Base-by-base conservation (phyloP, 495 filamentous ascomycete species). In the Trichoderma reesei region DNA sequence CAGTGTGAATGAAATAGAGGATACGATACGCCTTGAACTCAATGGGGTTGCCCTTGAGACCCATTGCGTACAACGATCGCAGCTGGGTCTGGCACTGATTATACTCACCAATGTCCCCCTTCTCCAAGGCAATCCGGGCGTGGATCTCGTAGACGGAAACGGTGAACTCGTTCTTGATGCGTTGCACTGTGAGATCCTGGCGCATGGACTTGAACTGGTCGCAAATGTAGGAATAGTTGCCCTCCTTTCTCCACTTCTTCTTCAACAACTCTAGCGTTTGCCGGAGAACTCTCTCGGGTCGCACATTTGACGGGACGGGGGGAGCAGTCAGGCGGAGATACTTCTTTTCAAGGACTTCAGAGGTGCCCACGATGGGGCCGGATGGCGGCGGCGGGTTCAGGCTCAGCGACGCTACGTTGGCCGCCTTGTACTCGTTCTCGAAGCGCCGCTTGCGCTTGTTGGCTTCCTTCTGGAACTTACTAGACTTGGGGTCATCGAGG, bases 1-100 rank as follows among this genome's bases (percentile, higher is more conserved):
- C 91, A 69, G 95, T 98, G 78, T 99, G 90, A 80, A 99, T 90
- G 82, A 94, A 96, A 85, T 99, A 99, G 74, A 99, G 85, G 77
- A 99, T 98, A 85, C 95, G 95, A 86, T 99, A 99, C 65, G 93
- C 95, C 84, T 92, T 91, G 79, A 99, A 99, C 76, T 99, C 94
- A 72, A 87, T 87, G 64, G 92, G 85, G 78, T 96, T 90, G 65
- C 95, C 95, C 72, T 89, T 90, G 66, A 96, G 79, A 67, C 89
- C 87, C 76, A 89, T 84, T 73, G 82, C 82, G 74, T 99, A 97
- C 68, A 99, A 80, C 64, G 88, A 90, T 71, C 90, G 88, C 71
- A 99, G 84, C 79, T 98, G 94, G 66, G 94, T 96, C 80, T 98
- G 95, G 75, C 94, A 99, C 84, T 99, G 94, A 82, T 99, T 99